Conservation (phyloP, 768 basidiomycete genomes). For the Tricholoma flavovirens region DNA sequence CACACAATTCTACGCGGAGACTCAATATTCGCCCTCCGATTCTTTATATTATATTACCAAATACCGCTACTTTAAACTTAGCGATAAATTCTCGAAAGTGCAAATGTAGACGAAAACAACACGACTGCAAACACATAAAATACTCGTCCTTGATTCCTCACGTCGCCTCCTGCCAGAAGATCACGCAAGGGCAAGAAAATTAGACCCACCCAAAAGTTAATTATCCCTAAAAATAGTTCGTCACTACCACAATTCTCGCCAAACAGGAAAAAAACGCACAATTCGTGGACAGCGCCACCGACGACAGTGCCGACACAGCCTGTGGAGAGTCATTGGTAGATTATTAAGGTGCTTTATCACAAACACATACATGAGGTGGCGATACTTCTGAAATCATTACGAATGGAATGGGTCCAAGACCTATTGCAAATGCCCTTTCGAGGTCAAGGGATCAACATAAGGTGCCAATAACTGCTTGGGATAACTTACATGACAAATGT, state of each 20-base stretch:
- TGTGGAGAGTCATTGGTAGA: constrained; percentile 19
- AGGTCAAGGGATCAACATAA: constrained; percentile 4
- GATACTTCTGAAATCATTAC: constrained; percentile 90
- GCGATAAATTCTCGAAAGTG: constrained; percentile 34
- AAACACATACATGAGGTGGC: constrained; percentile 58
- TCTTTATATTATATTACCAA: neutral
- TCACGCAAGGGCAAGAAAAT: constrained; percentile 82
- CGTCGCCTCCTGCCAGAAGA: constrained; percentile 55
- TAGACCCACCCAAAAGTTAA: constrained; percentile 82
- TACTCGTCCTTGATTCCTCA: constrained; percentile 72
- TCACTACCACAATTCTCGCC: neutral
- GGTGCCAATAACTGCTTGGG: neutral
- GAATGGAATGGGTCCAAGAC: constrained; percentile 90
- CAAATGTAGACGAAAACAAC: constrained; percentile 36
- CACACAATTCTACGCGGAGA: constrained; percentile 29
- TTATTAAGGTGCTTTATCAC: neutral
- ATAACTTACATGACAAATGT: constrained; percentile 71
- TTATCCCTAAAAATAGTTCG: constrained; percentile 55
- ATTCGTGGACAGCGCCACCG: constrained; percentile 66
- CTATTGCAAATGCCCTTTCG: constrained; percentile 77
- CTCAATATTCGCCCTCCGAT: constrained; percentile 24
- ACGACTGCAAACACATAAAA: constrained; percentile 79
- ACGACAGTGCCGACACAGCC: constrained; percentile 80
- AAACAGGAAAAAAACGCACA: constrained; percentile 38
- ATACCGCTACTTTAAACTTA: constrained; percentile 17